Conservation (phyloP, 352 stramenopile species). For the Saprolegnia parasitica region DNA sequence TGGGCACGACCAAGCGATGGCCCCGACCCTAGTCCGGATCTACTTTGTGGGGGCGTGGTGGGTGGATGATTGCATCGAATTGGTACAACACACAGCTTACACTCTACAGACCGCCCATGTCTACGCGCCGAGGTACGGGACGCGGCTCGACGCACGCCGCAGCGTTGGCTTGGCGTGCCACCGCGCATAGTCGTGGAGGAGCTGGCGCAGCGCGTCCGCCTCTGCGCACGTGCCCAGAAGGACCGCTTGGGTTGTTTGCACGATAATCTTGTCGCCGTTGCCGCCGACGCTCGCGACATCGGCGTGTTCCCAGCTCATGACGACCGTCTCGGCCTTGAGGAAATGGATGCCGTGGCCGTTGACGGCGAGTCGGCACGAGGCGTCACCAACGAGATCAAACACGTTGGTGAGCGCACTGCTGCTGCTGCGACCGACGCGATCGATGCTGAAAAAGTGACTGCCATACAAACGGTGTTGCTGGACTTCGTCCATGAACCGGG, state of each 20-base stretch:
- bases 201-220: slow-evolving; percentile 7
- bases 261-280: neutral
- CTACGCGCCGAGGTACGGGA: neutral
- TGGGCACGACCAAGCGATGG: no score
- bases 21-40: no score
- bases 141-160: no score
- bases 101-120: no score
- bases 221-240: neutral
- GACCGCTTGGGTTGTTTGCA: slow-evolving; percentile 8
- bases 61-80: no score
- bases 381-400: slow-evolving; percentile 45
- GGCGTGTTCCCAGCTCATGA: slow-evolving; percentile 66
- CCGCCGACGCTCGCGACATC: slow-evolving; percentile 37
- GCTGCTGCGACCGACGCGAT: slow-evolving; percentile 11
- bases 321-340: slow-evolving; percentile 55
- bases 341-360: slow-evolving; percentile 90
- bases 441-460: slow-evolving; percentile 73
- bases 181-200: slow-evolving; percentile 19
- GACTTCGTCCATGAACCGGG: slow-evolving; percentile 81
- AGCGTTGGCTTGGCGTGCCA: slow-evolving; percentile 4
- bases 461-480: slow-evolving; percentile 81
- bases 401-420: slow-evolving; percentile 23
- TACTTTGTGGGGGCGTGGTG: no score
- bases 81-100: no score
- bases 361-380: slow-evolving; percentile 84